Conservation (phyloP, 768 basidiomycete species). For the Lactifluus hygrophoroides region DNA sequence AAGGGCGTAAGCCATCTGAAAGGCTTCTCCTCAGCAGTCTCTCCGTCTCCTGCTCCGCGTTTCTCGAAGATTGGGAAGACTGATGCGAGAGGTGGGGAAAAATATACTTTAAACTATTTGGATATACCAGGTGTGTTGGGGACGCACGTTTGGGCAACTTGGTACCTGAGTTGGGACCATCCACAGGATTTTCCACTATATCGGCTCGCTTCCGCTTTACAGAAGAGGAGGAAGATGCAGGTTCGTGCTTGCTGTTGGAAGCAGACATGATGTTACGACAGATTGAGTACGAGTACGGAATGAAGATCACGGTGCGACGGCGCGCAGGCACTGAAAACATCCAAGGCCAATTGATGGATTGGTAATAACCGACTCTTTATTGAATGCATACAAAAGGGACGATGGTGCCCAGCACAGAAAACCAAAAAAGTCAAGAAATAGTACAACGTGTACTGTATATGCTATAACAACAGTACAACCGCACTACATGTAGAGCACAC, state of each 20-base stretch:
- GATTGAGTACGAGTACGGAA: background rate
- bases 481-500: conserved; percentile 6
- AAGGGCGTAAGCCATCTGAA: conserved; percentile 29
- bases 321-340: background rate
- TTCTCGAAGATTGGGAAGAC: conserved; percentile 27
- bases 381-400: no score
- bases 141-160: conserved; percentile 12
- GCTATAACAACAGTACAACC: conserved; percentile 5
- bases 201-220: conserved; percentile 1
- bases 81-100: background rate
- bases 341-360: background rate
- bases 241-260: background rate
- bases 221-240: background rate
- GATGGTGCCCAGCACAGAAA: background rate
- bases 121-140: background rate
- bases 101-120: background rate
- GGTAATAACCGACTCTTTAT: no score
- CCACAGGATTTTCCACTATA: background rate
- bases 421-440: background rate
- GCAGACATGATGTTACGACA: background rate
- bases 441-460: conserved; percentile 5
- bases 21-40: background rate
- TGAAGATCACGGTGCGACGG: background rate
- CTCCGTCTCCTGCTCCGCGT: background rate
- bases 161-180: background rate